Evolutionary conservation across 78 protist genomes (phyloP).

Genomic region (Fonticula alba): DNA sequence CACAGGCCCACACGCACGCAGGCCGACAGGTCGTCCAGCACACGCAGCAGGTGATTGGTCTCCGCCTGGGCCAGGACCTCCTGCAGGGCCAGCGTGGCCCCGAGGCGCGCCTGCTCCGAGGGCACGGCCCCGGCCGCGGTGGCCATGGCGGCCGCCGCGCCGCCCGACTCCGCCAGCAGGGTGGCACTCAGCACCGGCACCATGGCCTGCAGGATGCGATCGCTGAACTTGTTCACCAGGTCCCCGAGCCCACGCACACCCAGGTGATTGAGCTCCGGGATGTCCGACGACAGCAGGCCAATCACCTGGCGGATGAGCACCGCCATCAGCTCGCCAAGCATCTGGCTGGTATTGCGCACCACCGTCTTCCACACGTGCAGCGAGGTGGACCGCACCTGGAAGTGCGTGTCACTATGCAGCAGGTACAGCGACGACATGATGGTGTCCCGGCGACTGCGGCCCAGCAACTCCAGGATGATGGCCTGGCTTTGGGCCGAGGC

Average conservation of each 20-base stretch:
- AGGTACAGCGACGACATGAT: conserved; percentile 54
- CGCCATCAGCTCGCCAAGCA: conserved; percentile 44
- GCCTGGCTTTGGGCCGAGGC: conserved; percentile 12
- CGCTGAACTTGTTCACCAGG: conserved; percentile 58
- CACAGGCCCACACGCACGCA: too few species aligned
- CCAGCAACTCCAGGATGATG: conserved; percentile 17
- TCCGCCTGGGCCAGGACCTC: too few species aligned
- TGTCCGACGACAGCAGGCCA: conserved; percentile 25
- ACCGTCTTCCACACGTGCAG: conserved; percentile 64
- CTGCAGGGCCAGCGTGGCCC: too few species aligned
- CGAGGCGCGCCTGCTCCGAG: too few species aligned
- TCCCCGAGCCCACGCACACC: conserved; percentile 73
- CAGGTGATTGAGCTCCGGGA: conserved; percentile 3
- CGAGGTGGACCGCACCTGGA: conserved; percentile 40
- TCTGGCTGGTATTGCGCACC: conserved; percentile 50
- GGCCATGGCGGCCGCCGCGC: too few species aligned
- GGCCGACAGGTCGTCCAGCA: too few species aligned
- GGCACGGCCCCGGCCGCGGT: too few species aligned
- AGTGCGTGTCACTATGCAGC: conserved; percentile 45
- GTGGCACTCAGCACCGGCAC: too few species aligned
- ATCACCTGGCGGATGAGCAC: conserved; percentile 44
- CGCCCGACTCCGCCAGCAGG: too few species aligned
- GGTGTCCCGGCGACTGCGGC: conserved; percentile 31
- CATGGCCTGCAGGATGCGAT: conserved; percentile 47
- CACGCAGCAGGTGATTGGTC: too few species aligned